Evolutionary conservation across 140 eudicot genomes (phyloP).

Genomic region (Stevia rebaudiana): DNA sequence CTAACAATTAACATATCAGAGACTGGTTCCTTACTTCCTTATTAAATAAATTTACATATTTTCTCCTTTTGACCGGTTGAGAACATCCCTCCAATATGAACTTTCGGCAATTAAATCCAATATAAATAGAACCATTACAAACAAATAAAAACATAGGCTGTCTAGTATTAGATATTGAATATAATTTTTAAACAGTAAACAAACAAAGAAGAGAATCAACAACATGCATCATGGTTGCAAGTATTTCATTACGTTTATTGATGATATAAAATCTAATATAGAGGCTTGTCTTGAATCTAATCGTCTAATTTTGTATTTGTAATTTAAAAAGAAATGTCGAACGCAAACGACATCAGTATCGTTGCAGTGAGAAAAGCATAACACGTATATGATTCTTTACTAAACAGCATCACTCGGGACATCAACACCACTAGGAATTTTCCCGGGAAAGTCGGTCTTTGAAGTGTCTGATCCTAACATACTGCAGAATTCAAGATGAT

Average conservation of each 20-base stretch:
- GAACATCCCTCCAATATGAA: too few species aligned
- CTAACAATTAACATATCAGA: too few species aligned
- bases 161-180: neutral
- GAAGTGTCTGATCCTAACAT: slow-evolving; percentile 49
- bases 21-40: too few species aligned
- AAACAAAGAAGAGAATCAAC: neutral
- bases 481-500: slow-evolving; percentile 36
- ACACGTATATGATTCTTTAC: slow-evolving; percentile 1
- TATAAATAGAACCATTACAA: too few species aligned
- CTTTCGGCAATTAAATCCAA: neutral
- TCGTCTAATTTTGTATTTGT: slow-evolving; percentile 18
- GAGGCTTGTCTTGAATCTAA: neutral
- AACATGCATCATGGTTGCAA: slow-evolving; percentile 2
- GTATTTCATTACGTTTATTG: slow-evolving; percentile 7
- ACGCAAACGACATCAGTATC: neutral
- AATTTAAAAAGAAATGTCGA: slow-evolving; percentile 11
- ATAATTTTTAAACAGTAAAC: neutral
- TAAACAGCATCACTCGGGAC: slow-evolving; percentile 61
- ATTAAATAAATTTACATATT: too few species aligned
- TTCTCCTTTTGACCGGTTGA: too few species aligned
- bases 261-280: neutral
- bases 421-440: slow-evolving; percentile 75
- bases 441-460: slow-evolving; percentile 67
- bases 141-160: too few species aligned
- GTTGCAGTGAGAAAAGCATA: neutral